These are phyloP conservation scores for Zoysia matrella DNA, from an alignment of 202 grass and related monocot species.

Conservation along the genomic window DNA sequence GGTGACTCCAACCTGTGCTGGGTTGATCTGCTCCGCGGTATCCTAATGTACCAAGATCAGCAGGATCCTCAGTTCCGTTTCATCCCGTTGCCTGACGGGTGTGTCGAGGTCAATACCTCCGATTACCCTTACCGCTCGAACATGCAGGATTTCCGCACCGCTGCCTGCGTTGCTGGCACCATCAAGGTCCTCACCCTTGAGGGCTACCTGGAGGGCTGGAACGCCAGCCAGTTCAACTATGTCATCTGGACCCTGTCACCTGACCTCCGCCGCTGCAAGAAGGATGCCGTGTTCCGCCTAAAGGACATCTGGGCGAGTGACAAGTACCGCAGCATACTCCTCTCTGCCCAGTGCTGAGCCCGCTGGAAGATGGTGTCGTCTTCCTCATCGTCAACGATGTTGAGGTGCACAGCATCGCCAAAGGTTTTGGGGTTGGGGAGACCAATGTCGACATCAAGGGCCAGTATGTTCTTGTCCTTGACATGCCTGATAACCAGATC, in stretches of 20 bases:
- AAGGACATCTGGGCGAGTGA: neutral
- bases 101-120: neutral
- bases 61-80: neutral
- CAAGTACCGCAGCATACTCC: neutral
- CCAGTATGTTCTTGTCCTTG: neutral
- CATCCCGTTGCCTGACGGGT: neutral
- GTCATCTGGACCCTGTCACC: neutral
- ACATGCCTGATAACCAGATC: neutral
- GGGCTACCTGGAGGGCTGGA: neutral
- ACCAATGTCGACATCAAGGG: neutral
- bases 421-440: neutral
- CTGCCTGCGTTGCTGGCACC: neutral
- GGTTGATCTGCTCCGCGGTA: neutral
- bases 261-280: neutral
- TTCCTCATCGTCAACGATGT: neutral
- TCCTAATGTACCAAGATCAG: neutral
- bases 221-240: neutral
- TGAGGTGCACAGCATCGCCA: neutral
- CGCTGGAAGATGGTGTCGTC: neutral
- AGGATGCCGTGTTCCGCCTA: neutral
- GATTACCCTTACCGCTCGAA: neutral
- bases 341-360: neutral
- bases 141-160: neutral
- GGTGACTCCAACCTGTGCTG: neutral
- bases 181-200: constrained; percentile 20